These are phyloP conservation scores for Daldinia bambusicola DNA, from an alignment of 495 filamentous ascomycete species.

Conservation along the genomic window DNA sequence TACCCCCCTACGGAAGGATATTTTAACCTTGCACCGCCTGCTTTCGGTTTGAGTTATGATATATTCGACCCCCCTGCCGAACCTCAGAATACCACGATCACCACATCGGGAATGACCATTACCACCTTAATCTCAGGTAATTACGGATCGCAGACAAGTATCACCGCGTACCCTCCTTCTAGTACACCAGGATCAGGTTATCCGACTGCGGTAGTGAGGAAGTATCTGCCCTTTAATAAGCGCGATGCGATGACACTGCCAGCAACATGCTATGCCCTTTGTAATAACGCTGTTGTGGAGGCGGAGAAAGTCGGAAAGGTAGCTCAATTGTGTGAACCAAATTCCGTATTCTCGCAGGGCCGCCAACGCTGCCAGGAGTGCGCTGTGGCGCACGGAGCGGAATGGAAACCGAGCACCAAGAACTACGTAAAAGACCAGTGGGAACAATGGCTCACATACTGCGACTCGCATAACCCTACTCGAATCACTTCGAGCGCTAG, in stretches of 20 bases:
- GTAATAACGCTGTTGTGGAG: conserved; percentile 62
- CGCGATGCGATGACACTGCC: conserved; percentile 53
- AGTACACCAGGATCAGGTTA: conserved; percentile 27
- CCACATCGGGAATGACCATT: conserved; percentile 21
- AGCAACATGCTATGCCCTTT: conserved; percentile 62
- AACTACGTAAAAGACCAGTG: conserved; percentile 33
- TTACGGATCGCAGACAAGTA: conserved; percentile 56
- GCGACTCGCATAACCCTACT: conserved; percentile 26
- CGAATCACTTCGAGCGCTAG: conserved; percentile 17
- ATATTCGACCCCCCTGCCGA: conserved; percentile 59
- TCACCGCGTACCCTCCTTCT: conserved; percentile 52
- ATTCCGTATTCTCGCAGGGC: conserved; percentile 54
- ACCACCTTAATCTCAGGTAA: conserved; percentile 56
- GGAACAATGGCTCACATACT: conserved; percentile 50
- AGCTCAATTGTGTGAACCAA: conserved; percentile 54
- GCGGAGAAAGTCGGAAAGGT: conserved; percentile 60
- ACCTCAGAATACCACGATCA: conserved; percentile 17
- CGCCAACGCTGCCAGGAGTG: conserved; percentile 55
- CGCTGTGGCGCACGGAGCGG: conserved; percentile 22
- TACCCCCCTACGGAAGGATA: conserved; percentile 66
- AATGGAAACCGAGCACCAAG: conserved; percentile 31
- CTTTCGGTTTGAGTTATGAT: conserved; percentile 69
- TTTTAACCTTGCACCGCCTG: conserved; percentile 70
- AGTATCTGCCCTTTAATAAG: conserved; percentile 41
- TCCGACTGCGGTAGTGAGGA: conserved; percentile 23